These are phyloP conservation scores for Elsinoe batatas DNA, from an alignment of 2,329 filamentous ascomycete genomes.

Conservation along the genomic window DNA sequence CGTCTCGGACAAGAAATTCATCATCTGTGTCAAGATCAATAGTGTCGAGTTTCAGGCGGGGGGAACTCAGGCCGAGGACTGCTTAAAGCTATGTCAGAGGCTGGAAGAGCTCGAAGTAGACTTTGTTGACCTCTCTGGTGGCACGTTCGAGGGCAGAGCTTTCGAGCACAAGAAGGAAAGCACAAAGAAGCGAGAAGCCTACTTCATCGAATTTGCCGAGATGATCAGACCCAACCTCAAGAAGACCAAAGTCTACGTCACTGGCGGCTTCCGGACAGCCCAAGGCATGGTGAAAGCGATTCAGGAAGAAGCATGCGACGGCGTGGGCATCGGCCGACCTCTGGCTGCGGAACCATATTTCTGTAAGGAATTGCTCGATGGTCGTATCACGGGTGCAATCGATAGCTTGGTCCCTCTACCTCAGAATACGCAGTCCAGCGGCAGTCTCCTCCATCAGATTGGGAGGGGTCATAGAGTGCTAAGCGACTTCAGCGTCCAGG, in stretches of 20 bases:
- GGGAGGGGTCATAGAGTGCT: constrained; percentile 20
- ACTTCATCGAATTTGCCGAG: constrained; percentile 26
- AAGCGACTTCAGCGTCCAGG: constrained; percentile 25
- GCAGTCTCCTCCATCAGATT: constrained; percentile 24
- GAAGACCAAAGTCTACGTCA: constrained; percentile 26
- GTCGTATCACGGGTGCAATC: constrained; percentile 22
- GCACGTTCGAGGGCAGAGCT: constrained; percentile 22
- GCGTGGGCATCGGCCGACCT: constrained; percentile 24
- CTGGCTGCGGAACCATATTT: constrained; percentile 24
- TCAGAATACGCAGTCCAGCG: constrained; percentile 24
- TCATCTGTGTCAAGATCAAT: constrained; percentile 25
- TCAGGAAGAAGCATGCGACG: constrained; percentile 20
- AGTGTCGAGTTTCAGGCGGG: constrained; percentile 24
- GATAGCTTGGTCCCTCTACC: constrained; percentile 24
- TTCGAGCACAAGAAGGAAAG: constrained; percentile 25
- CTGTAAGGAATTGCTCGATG: constrained; percentile 23
- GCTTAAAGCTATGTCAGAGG: constrained; percentile 20
- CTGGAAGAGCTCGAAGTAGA: constrained; percentile 20
- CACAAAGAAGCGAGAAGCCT: constrained; percentile 22
- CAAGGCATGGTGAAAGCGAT: constrained; percentile 23
- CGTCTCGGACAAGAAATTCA: constrained; percentile 21
- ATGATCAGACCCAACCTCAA: constrained; percentile 22
- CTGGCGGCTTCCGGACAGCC: constrained; percentile 25
- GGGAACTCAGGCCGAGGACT: constrained; percentile 22
- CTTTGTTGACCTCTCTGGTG: constrained; percentile 22